Conservation (phyloP, 2,329 filamentous ascomycete genomes). For the Talaromyces sp. region DNA sequence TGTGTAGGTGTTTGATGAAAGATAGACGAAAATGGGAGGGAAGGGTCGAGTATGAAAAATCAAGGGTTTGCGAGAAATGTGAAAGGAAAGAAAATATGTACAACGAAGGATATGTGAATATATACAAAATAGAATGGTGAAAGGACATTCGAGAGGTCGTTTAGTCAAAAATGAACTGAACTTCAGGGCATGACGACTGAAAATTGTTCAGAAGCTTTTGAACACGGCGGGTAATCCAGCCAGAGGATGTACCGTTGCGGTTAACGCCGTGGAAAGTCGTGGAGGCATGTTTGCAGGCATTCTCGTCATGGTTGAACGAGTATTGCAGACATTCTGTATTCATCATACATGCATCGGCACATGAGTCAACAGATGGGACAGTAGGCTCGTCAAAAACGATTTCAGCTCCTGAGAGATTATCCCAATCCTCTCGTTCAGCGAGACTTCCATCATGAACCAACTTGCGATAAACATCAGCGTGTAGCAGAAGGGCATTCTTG, state of each 20-base stretch:
- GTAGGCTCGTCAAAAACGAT: conserved; percentile 21
- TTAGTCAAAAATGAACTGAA: conserved; percentile 27
- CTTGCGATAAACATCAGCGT: conserved; percentile 32
- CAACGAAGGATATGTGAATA: conserved; percentile 13
- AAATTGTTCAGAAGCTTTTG: conserved; percentile 25
- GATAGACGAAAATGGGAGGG: neutral
- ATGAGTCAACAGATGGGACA: conserved; percentile 19
- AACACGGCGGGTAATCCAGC: conserved; percentile 30
- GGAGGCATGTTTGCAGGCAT: conserved; percentile 23
- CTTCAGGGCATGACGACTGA: conserved; percentile 26
- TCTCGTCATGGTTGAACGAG: conserved; percentile 22
- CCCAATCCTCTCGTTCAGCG: conserved; percentile 25
- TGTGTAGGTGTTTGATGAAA: neutral
- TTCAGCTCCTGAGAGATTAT: conserved; percentile 24
- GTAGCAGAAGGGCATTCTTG: conserved; percentile 28
- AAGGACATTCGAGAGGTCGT: neutral
- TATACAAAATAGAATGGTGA: conserved; percentile 11
- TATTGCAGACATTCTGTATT: conserved; percentile 31
- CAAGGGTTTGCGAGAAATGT: too few relatives aligned
- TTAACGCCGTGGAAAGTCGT: conserved; percentile 22
- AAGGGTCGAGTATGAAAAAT: neutral
- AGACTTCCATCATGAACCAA: conserved; percentile 19
- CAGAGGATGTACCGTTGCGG: conserved; percentile 23
- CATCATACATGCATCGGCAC: conserved; percentile 25
- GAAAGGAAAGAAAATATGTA: conserved; percentile 3